Percentiles rank a stretch among this genome's conserved stretches.
phyloP scores from a whole-genome alignment of 129 eudicot species.

The Escallonia herrerae region DNA sequence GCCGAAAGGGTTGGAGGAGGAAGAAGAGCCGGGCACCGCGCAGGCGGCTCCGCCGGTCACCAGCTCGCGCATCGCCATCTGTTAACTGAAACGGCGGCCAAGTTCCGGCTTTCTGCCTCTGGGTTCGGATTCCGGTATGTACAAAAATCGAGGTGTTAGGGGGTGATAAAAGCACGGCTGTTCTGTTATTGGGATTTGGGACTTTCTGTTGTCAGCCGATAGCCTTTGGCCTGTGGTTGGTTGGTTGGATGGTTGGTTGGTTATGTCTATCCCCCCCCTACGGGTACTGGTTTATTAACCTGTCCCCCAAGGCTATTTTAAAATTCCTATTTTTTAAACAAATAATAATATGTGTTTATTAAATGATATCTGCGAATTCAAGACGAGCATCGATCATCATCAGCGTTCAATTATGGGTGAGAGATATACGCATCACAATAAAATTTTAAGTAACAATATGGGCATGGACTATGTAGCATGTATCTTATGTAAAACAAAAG shows the following conservation, averaged over 20 bases:
- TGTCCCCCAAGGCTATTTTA: no score
- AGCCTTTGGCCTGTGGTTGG: not conserved
- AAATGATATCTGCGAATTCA: conserved; percentile 49
- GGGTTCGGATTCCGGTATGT: conserved; percentile 1
- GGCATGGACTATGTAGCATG: not conserved
- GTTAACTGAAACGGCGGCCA: not conserved
- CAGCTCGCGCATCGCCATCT: conserved; percentile 88
- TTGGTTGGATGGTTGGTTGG: no score
- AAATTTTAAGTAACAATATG: no score
- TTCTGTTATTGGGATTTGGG: not conserved
- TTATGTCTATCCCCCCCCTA: not conserved
- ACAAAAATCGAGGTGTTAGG: not conserved
- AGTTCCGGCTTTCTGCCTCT: not conserved
- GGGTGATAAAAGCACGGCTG: not conserved
- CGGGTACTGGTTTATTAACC: not conserved
- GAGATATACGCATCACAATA: no score
- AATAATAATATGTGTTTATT: no score
- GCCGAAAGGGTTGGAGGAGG: conserved; percentile 80
- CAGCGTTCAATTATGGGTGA: no score
- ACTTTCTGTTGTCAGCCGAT: not conserved
- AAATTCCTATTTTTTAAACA: no score
- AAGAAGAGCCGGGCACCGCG: conserved; percentile 66
- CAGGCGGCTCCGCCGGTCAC: conserved; percentile 77
- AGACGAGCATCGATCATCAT: conserved; percentile 54
- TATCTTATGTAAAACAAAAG: not conserved